Percentiles rank a stretch among this genome's conserved stretches.
These are phyloP conservation scores for Solanum corneliomulleri DNA, from an alignment of 257 asterid genomes.

Conservation along the genomic window DNA sequence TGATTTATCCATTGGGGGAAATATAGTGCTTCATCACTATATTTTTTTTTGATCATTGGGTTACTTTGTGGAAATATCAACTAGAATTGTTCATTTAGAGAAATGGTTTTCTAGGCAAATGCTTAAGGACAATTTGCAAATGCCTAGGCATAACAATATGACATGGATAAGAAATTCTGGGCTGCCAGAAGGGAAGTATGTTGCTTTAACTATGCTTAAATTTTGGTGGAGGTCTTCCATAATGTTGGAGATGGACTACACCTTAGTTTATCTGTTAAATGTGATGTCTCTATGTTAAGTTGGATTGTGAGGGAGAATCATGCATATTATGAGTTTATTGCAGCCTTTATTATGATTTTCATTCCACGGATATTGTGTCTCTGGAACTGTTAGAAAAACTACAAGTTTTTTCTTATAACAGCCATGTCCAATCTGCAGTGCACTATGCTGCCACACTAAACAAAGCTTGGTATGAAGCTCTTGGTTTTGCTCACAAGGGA, in stretches of 20 bases:
- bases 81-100: neutral
- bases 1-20: neutral
- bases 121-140: slow-evolving; percentile 18
- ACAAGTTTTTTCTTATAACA: neutral
- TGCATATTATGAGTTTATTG: too few species aligned
- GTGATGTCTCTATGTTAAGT: too few species aligned
- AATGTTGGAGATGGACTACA: slow-evolving; percentile 21
- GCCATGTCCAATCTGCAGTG: slow-evolving; percentile 1
- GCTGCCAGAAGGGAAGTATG: slow-evolving; percentile 29
- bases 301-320: too few species aligned
- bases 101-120: neutral
- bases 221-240: neutral
- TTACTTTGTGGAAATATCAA: neutral
- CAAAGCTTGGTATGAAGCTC: neutral
- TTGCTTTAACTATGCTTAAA: neutral
- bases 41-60: neutral
- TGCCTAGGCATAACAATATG: slow-evolving; percentile 73
- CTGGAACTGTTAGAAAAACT: too few species aligned
- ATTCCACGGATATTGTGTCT: too few species aligned
- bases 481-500: neutral
- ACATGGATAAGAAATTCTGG: slow-evolving; percentile 81
- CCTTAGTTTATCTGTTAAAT: neutral
- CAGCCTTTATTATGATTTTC: too few species aligned
- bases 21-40: too few species aligned
- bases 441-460: neutral